These are phyloP conservation scores for Ascoidea asiatica DNA, from an alignment of 805 yeast species.

Conservation along the genomic window DNA sequence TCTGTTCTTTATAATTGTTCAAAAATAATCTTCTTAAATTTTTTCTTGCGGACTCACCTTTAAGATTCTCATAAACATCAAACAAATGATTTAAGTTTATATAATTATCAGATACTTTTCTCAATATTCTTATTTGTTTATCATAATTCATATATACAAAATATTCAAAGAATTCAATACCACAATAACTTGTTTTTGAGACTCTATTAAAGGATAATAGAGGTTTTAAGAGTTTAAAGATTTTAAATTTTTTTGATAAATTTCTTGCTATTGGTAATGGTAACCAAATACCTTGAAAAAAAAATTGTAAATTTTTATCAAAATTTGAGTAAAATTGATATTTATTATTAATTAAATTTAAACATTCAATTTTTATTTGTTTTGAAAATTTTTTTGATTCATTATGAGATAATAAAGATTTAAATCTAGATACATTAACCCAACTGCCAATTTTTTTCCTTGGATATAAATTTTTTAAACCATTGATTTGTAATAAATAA, in stretches of 20 bases:
- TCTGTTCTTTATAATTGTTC: slow-evolving; percentile 4
- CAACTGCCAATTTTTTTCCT: slow-evolving; percentile 14
- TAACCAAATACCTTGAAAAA: slow-evolving; percentile 14
- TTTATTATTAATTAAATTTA: slow-evolving; percentile 2
- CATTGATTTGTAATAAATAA: slow-evolving; percentile 5
- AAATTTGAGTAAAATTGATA: neutral
- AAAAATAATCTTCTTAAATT: slow-evolving; percentile 11
- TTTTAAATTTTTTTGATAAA: slow-evolving; percentile 11
- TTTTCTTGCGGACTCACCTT: slow-evolving; percentile 6
- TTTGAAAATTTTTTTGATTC: neutral
- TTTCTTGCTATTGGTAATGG: slow-evolving; percentile 13
- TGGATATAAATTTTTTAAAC: slow-evolving; percentile 5
- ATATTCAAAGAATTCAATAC: slow-evolving; percentile 14
- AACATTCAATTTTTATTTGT: neutral
- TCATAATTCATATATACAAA: slow-evolving; percentile 12
- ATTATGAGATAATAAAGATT: slow-evolving; percentile 2
- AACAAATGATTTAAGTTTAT: slow-evolving; percentile 16
- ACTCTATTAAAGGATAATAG: slow-evolving; percentile 15
- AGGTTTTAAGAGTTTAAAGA: slow-evolving; percentile 11
- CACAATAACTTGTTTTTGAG: slow-evolving; percentile 14
- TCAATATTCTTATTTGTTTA: slow-evolving; percentile 13
- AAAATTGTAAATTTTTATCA: slow-evolving; percentile 1
- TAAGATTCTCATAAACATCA: slow-evolving; percentile 10
- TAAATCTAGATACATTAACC: slow-evolving; percentile 12
- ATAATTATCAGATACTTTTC: slow-evolving; percentile 10